Conservation (phyloP, 306 rosid species). For the Prunus persica region DNA sequence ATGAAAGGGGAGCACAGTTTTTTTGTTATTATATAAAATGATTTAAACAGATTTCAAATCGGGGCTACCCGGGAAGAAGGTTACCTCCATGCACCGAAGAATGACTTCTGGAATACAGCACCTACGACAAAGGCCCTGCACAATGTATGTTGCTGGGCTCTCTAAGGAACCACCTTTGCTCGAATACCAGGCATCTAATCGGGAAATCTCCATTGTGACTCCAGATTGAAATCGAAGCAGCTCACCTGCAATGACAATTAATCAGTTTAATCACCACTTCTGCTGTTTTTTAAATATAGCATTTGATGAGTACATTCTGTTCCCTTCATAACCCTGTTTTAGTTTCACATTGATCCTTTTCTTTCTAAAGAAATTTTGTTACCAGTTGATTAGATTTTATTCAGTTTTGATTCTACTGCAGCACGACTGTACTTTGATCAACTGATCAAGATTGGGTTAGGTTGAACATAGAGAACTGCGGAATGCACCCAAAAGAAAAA, state of each 20-base stretch:
- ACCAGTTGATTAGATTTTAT: not conserved
- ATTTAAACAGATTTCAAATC: not conserved
- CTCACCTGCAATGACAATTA: constrained; percentile 63
- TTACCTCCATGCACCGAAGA: constrained; percentile 96
- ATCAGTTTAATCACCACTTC: constrained; percentile 19
- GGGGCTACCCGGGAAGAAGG: constrained; percentile 10
- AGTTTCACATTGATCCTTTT: not conserved
- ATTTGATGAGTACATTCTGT: not conserved
- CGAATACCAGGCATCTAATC: constrained; percentile 91
- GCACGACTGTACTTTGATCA: not conserved
- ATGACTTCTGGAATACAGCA: constrained; percentile 92
- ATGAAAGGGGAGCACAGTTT: constrained; percentile 10
- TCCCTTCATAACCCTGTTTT: not conserved
- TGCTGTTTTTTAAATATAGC: not conserved
- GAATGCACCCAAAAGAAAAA: not conserved
- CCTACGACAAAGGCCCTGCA: constrained; percentile 84
- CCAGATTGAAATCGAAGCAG: constrained; percentile 92
- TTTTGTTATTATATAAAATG: not conserved
- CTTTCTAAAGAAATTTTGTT: not conserved
- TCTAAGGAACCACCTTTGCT: constrained; percentile 57
- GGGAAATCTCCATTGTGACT: constrained; percentile 85
- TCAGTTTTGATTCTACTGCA: not conserved
- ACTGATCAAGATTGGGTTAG: not conserved
- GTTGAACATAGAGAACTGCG: not conserved
- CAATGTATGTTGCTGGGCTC: constrained; percentile 70